Percentiles rank a stretch among this genome's conserved stretches.
These are phyloP conservation scores for Melampsora abietis-canadensis DNA, from an alignment of 1,284 basidiomycete species.

Conservation along the genomic window DNA sequence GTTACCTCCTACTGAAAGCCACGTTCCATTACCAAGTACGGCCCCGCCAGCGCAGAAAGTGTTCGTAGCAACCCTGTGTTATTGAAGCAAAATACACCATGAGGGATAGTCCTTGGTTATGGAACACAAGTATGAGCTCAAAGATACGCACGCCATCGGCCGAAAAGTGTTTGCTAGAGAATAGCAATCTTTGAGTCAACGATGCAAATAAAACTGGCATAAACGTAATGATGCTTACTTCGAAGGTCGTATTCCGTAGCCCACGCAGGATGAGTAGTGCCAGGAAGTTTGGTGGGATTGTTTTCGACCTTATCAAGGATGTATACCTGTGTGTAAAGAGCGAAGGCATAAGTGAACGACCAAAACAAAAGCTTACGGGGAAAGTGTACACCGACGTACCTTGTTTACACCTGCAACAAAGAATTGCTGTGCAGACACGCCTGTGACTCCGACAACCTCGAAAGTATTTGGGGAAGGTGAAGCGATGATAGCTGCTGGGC, in stretches of 20 bases:
- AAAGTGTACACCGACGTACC: conserved; percentile 1
- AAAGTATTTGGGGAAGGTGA: conserved; percentile 46
- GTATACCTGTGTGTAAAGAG: conserved; percentile 47
- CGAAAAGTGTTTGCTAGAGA: conserved; percentile 23
- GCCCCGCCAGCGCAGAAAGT: conserved; percentile 54
- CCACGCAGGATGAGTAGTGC: conserved; percentile 43
- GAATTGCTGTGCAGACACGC: conserved; percentile 46
- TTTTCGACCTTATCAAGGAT: conserved; percentile 56
- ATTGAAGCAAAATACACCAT: neutral
- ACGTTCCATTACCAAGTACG: conserved; percentile 53
- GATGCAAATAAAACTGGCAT: neutral
- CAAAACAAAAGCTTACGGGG: neutral
- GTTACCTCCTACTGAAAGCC: conserved; percentile 54
- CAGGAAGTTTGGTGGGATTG: conserved; percentile 48
- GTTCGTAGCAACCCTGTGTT: conserved; percentile 51
- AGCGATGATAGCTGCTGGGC: neutral
- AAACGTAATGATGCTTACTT: neutral
- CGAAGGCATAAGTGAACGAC: neutral
- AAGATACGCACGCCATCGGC: conserved; percentile 15
- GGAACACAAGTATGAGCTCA: neutral
- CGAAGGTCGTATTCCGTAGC: conserved; percentile 43
- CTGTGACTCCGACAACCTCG: conserved; percentile 46
- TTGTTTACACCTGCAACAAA: conserved; percentile 45
- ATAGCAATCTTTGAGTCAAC: neutral
- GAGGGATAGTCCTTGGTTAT: neutral